Evolutionary conservation across 345 rosid genomes (phyloP), one percentile per base, ranked within the genome.

Genomic region (Rhodomyrtus tomentosa): DNA sequence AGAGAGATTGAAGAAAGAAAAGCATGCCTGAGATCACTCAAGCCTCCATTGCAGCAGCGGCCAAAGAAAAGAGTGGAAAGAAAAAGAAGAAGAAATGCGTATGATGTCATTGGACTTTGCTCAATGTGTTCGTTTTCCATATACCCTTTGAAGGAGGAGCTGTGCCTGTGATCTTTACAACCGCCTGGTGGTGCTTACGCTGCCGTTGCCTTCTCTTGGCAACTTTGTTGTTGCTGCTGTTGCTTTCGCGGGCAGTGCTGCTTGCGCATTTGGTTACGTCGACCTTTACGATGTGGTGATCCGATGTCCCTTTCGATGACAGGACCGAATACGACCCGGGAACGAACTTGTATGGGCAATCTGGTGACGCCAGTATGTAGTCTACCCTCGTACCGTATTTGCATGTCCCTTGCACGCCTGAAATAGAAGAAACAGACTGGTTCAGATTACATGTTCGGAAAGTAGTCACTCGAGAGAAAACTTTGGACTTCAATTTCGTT

Each of bases 371-470:
- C 79, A 96, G 55, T 86, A 95, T 86, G 92, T 96, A 95, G 87
- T 96, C 98, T 49, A 96, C 94, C 55, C 99, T 89, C 50, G 99
- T 96, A 36, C 99, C 98, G 81, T 96, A 96, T 90, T 93, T 96
- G 91, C 99, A 96, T 2, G 99, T 96, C 82, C 99, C 99, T 84
- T 96, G 99, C 62, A 96, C 98, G 80, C 95, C 99, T 96, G 89
- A 87, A 24, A 82, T 72, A n/a, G 55, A 10, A 40, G 27, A 25
- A 79, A 53, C 25, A 42, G 3, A 53, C 25, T 25, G 0, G 53
- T 56, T 36, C 22, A 82, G 29, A 82, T 2, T 49, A 82, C 24
- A 3, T 7, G 18, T 62, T 62, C 11, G 40, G 3, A 32, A 12
- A 16, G 10, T 16, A 62, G 38, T 62, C 24, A 32, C 6, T 62